Evolutionary conservation across 768 basidiomycete genomes (phyloP).

Genomic region (Xanthoconium stramineum): DNA sequence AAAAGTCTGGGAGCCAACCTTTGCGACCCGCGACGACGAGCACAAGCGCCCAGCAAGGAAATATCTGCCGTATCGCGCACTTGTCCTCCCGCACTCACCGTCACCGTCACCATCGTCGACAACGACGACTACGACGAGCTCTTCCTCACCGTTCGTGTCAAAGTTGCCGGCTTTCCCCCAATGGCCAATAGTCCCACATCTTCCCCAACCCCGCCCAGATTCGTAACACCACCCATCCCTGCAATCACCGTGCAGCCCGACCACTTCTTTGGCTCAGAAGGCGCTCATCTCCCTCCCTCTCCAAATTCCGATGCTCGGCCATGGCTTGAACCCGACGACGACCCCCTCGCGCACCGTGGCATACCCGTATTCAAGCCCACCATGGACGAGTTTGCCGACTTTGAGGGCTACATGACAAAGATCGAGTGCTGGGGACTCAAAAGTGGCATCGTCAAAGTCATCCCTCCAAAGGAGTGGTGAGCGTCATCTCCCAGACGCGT

Average conservation of each 20-base stretch:
- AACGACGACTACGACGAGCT: neutral
- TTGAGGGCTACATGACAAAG: slow-evolving; percentile 84
- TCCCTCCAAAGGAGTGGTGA: slow-evolving; percentile 93
- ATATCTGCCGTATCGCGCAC: slow-evolving; percentile 1
- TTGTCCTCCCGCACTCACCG: neutral
- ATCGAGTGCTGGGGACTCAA: slow-evolving; percentile 88
- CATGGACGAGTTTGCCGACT: slow-evolving; percentile 88
- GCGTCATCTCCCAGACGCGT: slow-evolving; percentile 28
- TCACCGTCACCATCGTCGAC: slow-evolving; percentile 10
- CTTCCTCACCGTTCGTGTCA: neutral
- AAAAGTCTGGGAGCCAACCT: neutral
- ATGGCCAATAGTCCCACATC: slow-evolving; percentile 29
- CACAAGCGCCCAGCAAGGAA: slow-evolving; percentile 8
- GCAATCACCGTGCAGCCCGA: slow-evolving; percentile 65
- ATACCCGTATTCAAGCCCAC: slow-evolving; percentile 96
- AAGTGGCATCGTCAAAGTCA: slow-evolving; percentile 94
- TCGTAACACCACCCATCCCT: slow-evolving; percentile 44
- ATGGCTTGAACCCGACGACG: slow-evolving; percentile 77
- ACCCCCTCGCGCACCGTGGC: slow-evolving; percentile 78
- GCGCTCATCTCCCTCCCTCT: slow-evolving; percentile 46
- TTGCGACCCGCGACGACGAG: neutral
- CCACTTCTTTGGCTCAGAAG: slow-evolving; percentile 73
- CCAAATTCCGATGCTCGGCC: slow-evolving; percentile 59
- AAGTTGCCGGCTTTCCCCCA: neutral
- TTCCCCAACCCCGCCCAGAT: slow-evolving; percentile 41